Base-by-base conservation (phyloP, 2,329 filamentous ascomycete genomes). In the Lachnellula occidentalis region DNA sequence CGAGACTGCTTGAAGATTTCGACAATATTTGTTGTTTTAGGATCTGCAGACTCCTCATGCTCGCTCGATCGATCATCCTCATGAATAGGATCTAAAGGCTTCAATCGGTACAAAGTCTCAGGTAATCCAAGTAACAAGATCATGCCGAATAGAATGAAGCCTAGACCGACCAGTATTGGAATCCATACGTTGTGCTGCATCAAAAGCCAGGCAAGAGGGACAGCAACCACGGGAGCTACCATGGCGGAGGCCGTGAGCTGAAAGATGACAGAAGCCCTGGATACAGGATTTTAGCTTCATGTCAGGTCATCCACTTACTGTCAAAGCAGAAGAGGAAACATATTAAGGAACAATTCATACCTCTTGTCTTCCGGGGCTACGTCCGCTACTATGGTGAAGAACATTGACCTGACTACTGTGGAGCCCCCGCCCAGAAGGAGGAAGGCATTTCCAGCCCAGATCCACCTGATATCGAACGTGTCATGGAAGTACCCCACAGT, bases 371-470 rank as follows among this genome's bases (percentile, higher is more conserved):
- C 69, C 0, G 68, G 60, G 1, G 68, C 60, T 6, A 72, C 59
- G 55, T 73, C 71, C 1, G 69, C 65, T 2, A 70, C 52, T 22
- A 73, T 71, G 21, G 69, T 68, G 7, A 61, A 64, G 5, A 70
- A 45, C 5, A 62, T 61, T 5, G 69, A 65, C 4, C 53, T 50
- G 2, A 69, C 22, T 7, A 70, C 68, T 0, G 67, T 55, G 22
- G 65, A 61, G 4, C 70, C 71, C 5, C 70, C 71, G 5, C 71
- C 71, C 34, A 68, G 47, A 1, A 71, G 43, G 5, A 48, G 17
- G 17, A 62, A 61, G 1, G 66, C 31, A 9, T 70, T 64, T 0
- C 63, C 57, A 2, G 68, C 34, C 64, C 66, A 70, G 21, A 69
- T 54, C n/a, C 70, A 53, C 46, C 61, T 53, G 9, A 67, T 45